A percentile compares a stretch with the other conserved stretches of the same genome.
Evolutionary conservation across 768 basidiomycete species (phyloP).

Genomic region (Postia placenta): DNA sequence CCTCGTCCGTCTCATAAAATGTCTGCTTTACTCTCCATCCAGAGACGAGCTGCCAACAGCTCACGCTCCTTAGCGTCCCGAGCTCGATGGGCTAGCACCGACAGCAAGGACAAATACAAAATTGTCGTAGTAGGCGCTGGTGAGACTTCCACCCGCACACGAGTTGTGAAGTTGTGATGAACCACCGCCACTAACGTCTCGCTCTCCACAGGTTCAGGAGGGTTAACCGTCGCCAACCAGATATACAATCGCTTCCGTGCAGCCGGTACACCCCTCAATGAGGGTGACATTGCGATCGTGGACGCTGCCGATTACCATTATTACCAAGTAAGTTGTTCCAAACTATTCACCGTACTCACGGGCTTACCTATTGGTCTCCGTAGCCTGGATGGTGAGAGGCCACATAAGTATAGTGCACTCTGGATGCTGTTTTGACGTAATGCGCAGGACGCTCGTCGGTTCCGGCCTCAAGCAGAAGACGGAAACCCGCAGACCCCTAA

Average conservation of each 20-base stretch:
- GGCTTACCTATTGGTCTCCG: slow-evolving; percentile 3
- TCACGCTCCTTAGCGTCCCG: not conserved
- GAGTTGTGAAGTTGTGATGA: slow-evolving; percentile 17
- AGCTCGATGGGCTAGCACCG: slow-evolving; percentile 28
- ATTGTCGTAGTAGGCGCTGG: slow-evolving; percentile 87
- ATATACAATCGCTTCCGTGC: slow-evolving; percentile 74
- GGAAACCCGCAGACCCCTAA: slow-evolving; percentile 59
- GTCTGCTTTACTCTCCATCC: slow-evolving; percentile 1
- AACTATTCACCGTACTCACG: not conserved
- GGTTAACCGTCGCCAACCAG: slow-evolving; percentile 81
- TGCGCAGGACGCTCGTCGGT: slow-evolving; percentile 81
- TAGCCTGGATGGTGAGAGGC: slow-evolving; percentile 82
- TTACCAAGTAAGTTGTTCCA: slow-evolving; percentile 54
- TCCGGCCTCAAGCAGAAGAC: slow-evolving; percentile 74
- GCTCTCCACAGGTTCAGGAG: slow-evolving; percentile 58
- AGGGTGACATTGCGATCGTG: slow-evolving; percentile 80
- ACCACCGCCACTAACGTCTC: slow-evolving; percentile 5
- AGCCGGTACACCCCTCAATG: slow-evolving; percentile 58
- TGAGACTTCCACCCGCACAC: no score
- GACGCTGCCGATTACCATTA: slow-evolving; percentile 80
- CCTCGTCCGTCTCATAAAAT: slow-evolving; percentile 1
- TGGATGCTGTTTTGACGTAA: not conserved
- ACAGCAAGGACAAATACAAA: slow-evolving; percentile 58
- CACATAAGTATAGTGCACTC: not conserved
- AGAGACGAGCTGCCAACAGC: not conserved